Conservation (phyloP, 2,329 filamentous ascomycete genomes). For the Stemphylium lycopersici region DNA sequence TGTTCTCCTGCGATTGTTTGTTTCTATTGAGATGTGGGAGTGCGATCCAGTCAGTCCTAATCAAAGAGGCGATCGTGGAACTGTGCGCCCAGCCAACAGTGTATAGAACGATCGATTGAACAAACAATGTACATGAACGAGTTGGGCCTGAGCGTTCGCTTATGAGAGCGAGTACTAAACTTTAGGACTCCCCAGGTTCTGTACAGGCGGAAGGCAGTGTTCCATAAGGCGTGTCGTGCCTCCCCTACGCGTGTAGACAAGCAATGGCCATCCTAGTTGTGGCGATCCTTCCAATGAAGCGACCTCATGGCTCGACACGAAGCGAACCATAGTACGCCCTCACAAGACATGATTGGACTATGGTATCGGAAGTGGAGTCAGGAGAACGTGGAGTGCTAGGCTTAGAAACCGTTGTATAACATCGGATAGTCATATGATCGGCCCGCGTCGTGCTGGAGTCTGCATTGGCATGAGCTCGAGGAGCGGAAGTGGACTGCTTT, state of each 20-base stretch:
- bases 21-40: not conserved
- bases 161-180: constrained; percentile 15
- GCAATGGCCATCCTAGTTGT: constrained; percentile 12
- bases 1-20: constrained; percentile 10
- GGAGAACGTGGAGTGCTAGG: constrained; percentile 5
- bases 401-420: constrained; percentile 17
- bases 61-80: constrained; percentile 3
- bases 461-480: constrained; percentile 7
- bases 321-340: constrained; percentile 2
- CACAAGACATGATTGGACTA: constrained; percentile 3
- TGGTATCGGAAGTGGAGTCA: not conserved
- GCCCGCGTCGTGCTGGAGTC: constrained; percentile 1
- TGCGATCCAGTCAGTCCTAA: not conserved
- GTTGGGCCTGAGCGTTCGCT: constrained; percentile 8
- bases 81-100: constrained; percentile 8
- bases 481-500: not conserved
- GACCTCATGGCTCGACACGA: constrained; percentile 12
- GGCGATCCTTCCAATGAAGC: constrained; percentile 18
- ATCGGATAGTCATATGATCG: constrained; percentile 9
- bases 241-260: constrained; percentile 20
- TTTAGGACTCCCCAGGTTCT: constrained; percentile 30
- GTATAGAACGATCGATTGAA: constrained; percentile 11
- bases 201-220: constrained; percentile 18
- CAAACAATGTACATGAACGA: constrained; percentile 12
- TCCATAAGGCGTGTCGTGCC: constrained; percentile 19